Evolutionary conservation across 371 early-diverging fungal genomes (phyloP), one percentile per base, ranked within the genome.

Genomic region (Capillidium heterosporum): DNA sequence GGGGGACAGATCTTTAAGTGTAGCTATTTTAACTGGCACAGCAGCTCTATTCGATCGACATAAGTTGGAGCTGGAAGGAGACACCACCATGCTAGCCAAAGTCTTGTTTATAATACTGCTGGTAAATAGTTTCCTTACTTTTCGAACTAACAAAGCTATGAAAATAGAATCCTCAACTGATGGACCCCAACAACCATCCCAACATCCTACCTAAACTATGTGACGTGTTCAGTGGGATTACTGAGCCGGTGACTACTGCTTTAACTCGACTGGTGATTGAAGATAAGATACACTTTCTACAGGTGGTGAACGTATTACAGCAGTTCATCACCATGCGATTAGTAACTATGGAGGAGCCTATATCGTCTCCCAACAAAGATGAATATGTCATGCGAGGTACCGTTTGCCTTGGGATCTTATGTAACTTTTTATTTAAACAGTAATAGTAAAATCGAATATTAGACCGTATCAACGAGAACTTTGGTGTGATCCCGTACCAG

Each of bases 381-480:
- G 57, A 64, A 13, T 57, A 61, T 1, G 67, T 73, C 2, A 67
- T 71, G 35, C 62, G 68, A 57, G 69, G 67, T 3, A 73, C 71
- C 8, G 63, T 62, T 48, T 73, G 72, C 26, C 59, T 75, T 3
- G 66, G 70, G 4, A 65, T 65, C 28, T 59, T 75, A 23, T 70
- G 72, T 71, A 66, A 19, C 17, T 23, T 58, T 50, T 31, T 24
- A 29, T 26, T 15, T 15, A 0, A 39, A 5, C 13, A 21, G 31
- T 29, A 35, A 7, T 35, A 13, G 31, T 26, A 32, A 1, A 31
- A 17, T 28, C 11, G 39, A 27, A 5, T 31, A 13, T 39, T 58
- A 75, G 76, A 71, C 62, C 56, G 67, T 15, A 31, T 69, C 24
- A 82, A 82, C 56, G 72, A 75, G 47, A 21, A 65, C 13, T 57